A percentile compares a stretch with the other conserved stretches of the same genome.
Evolutionary conservation across 1,139 yeast species (phyloP).

Genomic region (Kluyveromyces sp.): DNA sequence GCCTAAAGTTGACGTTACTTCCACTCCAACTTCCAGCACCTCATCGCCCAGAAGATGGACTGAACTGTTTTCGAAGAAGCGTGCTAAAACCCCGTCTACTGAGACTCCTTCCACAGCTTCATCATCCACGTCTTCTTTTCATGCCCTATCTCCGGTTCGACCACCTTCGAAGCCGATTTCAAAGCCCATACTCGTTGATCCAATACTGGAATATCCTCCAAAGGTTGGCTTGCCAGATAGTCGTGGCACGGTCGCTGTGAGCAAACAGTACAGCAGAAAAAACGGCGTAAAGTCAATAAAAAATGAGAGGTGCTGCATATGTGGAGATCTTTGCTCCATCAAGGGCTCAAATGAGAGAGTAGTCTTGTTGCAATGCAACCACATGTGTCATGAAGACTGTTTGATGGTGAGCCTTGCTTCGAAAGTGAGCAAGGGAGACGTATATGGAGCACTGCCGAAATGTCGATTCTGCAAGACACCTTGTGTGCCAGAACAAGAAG

Average conservation of each 20-base stretch:
- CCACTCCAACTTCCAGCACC: conserved; percentile 1
- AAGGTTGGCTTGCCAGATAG: conserved; percentile 14
- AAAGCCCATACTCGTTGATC: neutral
- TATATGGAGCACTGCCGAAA: conserved; percentile 23
- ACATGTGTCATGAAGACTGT: conserved; percentile 30
- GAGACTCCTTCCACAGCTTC: conserved; percentile 8
- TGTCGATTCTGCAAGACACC: conserved; percentile 22
- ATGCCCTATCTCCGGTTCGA: conserved; percentile 1
- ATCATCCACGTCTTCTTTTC: neutral
- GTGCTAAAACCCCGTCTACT: conserved; percentile 12
- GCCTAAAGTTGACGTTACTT: neutral
- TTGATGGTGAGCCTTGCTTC: conserved; percentile 21
- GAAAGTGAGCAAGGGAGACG: conserved; percentile 10
- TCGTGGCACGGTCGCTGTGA: conserved; percentile 1
- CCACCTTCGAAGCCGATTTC: neutral
- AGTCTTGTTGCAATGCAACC: conserved; percentile 29
- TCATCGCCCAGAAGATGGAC: conserved; percentile 8
- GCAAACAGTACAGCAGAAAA: conserved; percentile 7
- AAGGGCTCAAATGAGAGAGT: conserved; percentile 29
- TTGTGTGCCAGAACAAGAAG: conserved; percentile 27
- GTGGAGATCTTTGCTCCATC: conserved; percentile 29
- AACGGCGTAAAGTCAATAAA: conserved; percentile 24
- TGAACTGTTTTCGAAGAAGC: conserved; percentile 8
- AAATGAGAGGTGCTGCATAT: conserved; percentile 27
- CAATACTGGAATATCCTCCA: conserved; percentile 9